Evolutionary conservation across 2,329 filamentous ascomycete species (phyloP).

Genomic region (Alternaria sp.): DNA sequence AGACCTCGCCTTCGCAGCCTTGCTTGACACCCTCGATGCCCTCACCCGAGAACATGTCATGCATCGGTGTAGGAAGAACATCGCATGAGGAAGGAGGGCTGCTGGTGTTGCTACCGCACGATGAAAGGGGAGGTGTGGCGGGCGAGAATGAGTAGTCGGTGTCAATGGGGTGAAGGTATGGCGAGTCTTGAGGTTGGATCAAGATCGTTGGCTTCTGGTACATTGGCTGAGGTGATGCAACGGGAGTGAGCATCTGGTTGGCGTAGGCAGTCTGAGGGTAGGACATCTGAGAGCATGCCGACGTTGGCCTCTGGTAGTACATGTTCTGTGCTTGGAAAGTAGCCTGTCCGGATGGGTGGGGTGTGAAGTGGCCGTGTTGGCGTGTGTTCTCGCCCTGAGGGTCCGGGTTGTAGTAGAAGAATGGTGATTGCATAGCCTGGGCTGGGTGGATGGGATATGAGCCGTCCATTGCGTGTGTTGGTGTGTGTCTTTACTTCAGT

Average conservation of each 20-base stretch:
- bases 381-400: slow-evolving; percentile 70
- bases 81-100: slow-evolving; percentile 81
- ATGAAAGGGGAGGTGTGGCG: slow-evolving; percentile 86
- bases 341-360: slow-evolving; percentile 55
- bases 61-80: slow-evolving; percentile 82
- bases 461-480: slow-evolving; percentile 68
- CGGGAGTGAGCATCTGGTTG: slow-evolving; percentile 74
- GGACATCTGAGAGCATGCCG: slow-evolving; percentile 67
- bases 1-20: slow-evolving; percentile 73
- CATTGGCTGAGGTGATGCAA: slow-evolving; percentile 77
- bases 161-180: slow-evolving; percentile 71
- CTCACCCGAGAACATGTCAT: slow-evolving; percentile 71
- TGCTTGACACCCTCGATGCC: slow-evolving; percentile 57
- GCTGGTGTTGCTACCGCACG: slow-evolving; percentile 83
- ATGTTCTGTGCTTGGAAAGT: slow-evolving; percentile 56
- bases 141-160: slow-evolving; percentile 81
- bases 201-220: slow-evolving; percentile 79
- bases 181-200: slow-evolving; percentile 66
- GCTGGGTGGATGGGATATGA: slow-evolving; percentile 62
- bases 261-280: slow-evolving; percentile 63
- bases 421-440: slow-evolving; percentile 74
- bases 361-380: slow-evolving; percentile 79
- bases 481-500: slow-evolving; percentile 8
- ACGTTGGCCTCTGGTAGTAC: slow-evolving; percentile 64
- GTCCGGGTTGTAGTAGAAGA: slow-evolving; percentile 88